These are phyloP conservation scores for Besnoitia besnoiti DNA, from an alignment of 169 alveolate genomes.

Conservation along the genomic window DNA sequence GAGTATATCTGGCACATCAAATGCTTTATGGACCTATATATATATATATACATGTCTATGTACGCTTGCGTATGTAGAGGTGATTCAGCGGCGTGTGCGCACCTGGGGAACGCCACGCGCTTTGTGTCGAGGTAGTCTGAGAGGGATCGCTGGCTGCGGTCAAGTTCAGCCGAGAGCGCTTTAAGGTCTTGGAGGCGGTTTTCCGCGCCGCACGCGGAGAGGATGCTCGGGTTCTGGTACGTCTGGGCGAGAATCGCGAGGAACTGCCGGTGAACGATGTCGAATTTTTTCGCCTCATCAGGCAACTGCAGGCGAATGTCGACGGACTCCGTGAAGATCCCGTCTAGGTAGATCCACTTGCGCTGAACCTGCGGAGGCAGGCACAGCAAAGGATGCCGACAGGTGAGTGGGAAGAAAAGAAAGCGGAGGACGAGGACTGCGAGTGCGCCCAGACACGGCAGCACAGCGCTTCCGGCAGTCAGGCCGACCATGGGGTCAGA, in stretches of 20 bases:
- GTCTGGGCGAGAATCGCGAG: conserved; percentile 88
- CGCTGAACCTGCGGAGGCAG: conserved; percentile 72
- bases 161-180: conserved; percentile 86
- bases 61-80: not conserved
- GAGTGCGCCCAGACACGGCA: too few species aligned
- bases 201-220: conserved; percentile 83
- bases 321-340: conserved; percentile 91
- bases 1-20: too few species aligned
- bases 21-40: not conserved
- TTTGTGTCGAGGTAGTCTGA: conserved; percentile 92
- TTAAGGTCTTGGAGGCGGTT: conserved; percentile 87
- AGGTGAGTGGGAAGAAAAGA: too few species aligned
- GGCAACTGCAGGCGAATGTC: conserved; percentile 93
- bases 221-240: conserved; percentile 84
- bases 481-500: too few species aligned
- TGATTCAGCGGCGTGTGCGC: not conserved
- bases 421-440: too few species aligned
- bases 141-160: conserved; percentile 87
- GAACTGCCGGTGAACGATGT: conserved; percentile 84
- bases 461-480: too few species aligned
- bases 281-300: conserved; percentile 94
- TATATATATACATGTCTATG: not conserved
- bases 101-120: conserved; percentile 87
- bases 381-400: not conserved
- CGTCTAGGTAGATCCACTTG: conserved; percentile 93